Base-by-base conservation (phyloP, 78 protist genomes). In the Goniomonas avonlea region DNA sequence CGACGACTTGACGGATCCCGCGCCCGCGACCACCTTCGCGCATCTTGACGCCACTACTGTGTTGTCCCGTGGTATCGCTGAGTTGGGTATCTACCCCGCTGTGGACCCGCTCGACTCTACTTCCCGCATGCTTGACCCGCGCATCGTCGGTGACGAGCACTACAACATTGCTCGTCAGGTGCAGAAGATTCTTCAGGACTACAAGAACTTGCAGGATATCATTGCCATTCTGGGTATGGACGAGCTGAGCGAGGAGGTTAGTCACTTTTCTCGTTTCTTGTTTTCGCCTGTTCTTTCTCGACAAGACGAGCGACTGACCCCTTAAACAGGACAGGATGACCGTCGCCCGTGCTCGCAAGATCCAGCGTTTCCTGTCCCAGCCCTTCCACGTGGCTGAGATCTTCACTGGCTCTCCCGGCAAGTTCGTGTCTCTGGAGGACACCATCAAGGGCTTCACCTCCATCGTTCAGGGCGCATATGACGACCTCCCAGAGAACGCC, bases 1-100 rank as follows among this genome's bases (percentile, higher is more conserved):
- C 79, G 99, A 96, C 55, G 99, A 96, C 86, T 79, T 96, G 63
- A 95, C 99, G 60, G 99, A 94, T 79, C 99, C 99, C 40, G 99
- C 99, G 84, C 99, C 99, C 55, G 98, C 98, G 80, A 96, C 99
- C 79, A 94, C 99, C 79, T 96, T 96, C 83, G 91, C 98, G 20
- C 99, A 96, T 74, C 58, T 96, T 66, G 99, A 96, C 78, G 99
- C 99, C 73, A 96, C 97, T 74, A 95, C 98, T 60, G 99, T 96
- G 87, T 89, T 96, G 38, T 89, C 94, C 43, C 97, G 99, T 55
- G 73, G 77, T 38, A 89, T 95, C 74, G 93, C 99, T 45, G 99
- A 96, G 86, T 78, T 88, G 61, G 98, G 98, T 73, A 96, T 96
- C 91, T 96, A 96, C 94, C 99, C 99, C 58, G 96, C 98, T 41